Conservation (phyloP, 106 monocot genomes). For the Dactylorhiza incarnata region DNA sequence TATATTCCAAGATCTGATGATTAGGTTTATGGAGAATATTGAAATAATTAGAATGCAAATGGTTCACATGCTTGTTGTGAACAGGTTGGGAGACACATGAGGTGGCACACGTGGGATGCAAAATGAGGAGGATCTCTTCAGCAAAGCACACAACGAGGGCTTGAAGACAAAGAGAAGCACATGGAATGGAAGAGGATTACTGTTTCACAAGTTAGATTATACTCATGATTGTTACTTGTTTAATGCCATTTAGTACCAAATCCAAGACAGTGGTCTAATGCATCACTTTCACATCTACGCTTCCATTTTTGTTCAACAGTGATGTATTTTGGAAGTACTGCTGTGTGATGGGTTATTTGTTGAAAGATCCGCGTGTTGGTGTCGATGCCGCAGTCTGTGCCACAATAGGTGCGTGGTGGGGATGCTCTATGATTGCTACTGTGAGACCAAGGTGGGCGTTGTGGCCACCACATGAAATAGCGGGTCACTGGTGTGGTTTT, state of each 20-base stretch:
- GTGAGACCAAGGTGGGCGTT: too few species aligned
- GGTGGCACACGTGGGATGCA: conserved; percentile 42
- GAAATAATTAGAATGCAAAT: not conserved
- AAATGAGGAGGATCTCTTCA: conserved; percentile 1
- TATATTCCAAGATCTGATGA: not conserved
- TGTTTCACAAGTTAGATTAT: not conserved
- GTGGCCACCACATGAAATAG: too few species aligned
- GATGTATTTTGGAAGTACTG: not conserved
- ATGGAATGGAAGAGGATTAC: not conserved
- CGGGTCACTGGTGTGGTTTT: too few species aligned
- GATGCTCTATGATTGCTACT: too few species aligned
- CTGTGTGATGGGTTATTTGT: too few species aligned
- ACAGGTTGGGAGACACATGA: conserved; percentile 24
- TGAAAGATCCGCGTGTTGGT: too few species aligned
- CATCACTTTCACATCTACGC: not conserved
- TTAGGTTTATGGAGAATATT: not conserved
- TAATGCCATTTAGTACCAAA: not conserved
- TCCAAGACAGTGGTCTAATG: not conserved
- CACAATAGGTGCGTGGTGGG: too few species aligned
- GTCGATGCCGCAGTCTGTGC: too few species aligned
- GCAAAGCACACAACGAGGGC: not conserved
- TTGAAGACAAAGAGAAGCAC: conserved; percentile 5
- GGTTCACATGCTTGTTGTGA: conserved; percentile 23
- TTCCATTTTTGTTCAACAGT: not conserved
- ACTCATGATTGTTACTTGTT: not conserved